A percentile compares a stretch with the other conserved stretches of the same genome.
Conservation (phyloP, 495 filamentous ascomycete species). For the Neurospora sp. region DNA sequence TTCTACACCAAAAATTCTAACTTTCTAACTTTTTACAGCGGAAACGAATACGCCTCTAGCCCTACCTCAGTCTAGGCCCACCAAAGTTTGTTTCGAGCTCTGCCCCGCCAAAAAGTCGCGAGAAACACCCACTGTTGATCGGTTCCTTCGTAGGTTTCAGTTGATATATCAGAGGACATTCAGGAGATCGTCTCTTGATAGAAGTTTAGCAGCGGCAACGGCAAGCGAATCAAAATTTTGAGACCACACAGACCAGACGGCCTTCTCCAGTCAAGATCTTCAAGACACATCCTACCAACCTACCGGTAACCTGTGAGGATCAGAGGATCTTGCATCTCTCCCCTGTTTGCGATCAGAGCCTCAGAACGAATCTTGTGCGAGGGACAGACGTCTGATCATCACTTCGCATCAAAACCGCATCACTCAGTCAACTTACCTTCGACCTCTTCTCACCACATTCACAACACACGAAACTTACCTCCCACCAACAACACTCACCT, state of each 20-base stretch:
- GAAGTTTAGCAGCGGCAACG: background rate
- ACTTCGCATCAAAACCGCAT: background rate
- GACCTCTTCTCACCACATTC: background rate
- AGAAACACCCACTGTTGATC: background rate
- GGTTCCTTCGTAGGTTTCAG: background rate
- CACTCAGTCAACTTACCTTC: background rate
- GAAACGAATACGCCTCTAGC: no score
- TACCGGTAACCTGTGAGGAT: background rate
- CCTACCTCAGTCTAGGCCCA: background rate
- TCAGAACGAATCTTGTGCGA: background rate
- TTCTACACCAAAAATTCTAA: no score
- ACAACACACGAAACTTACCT: background rate
- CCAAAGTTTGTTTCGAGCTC: background rate
- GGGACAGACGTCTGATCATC: background rate
- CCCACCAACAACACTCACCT: background rate
- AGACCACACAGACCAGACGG: background rate
- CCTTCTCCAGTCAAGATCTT: background rate
- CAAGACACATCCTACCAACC: background rate
- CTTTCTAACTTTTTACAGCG: no score
- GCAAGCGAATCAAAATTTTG: background rate
- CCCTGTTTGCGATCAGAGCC: background rate
- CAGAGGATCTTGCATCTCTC: background rate
- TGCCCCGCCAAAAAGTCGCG: background rate
- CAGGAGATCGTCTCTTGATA: background rate
- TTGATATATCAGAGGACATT: background rate